Base-by-base conservation (phyloP, 163 green algal species). In the Volvox carteri region DNA sequence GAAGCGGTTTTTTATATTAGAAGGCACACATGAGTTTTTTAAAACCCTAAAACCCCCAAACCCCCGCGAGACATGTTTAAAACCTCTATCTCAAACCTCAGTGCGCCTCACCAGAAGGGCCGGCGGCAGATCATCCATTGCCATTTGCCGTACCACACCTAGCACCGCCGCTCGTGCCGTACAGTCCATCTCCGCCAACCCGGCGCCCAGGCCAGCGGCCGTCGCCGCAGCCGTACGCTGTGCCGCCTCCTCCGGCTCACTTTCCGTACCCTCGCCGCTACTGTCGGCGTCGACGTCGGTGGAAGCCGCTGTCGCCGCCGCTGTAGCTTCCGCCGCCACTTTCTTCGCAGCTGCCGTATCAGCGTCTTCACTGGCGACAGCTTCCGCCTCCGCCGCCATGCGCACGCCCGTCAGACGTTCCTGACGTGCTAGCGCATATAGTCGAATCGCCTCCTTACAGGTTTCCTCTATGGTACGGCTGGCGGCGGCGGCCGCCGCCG, bases 401-500 rank as follows among this genome's bases (percentile, higher is more conserved):
- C 21, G 33, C 16, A 75, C 65, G 18, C 73, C 73, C 44, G 73
- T 62, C 42, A 80, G 25, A 16, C 73, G 44, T 46, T 62, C 11
- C 44, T 80, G 73, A 8, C 73, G 73, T 2, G 19, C 73, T 44
- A 56, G 28, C 25, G 42, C 25, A n/a, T 62, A 80, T 7, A 35
- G 8, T 8, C 44, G 44, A 28, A 80, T 80, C 4, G 73, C 73
- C 73, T 41, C 73, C 9, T n/a, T 42, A 2, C 25, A 41, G 44
- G 73, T 44, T 3, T 42, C 73, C 44, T 44, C 3, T 23, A 80
- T 11, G 14, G 73, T 44, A 4, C 46, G 12, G 3, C 33, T 44
- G 4, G 65, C 62, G n/a, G 62, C 62, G n/a, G 72, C 67, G n/a
- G 67, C 67, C 67, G 67, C 67, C 67, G 12, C n/a, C n/a, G n/a